phyloP scores from a whole-genome alignment of 306 rosid species.

The Cucumis melo region DNA sequence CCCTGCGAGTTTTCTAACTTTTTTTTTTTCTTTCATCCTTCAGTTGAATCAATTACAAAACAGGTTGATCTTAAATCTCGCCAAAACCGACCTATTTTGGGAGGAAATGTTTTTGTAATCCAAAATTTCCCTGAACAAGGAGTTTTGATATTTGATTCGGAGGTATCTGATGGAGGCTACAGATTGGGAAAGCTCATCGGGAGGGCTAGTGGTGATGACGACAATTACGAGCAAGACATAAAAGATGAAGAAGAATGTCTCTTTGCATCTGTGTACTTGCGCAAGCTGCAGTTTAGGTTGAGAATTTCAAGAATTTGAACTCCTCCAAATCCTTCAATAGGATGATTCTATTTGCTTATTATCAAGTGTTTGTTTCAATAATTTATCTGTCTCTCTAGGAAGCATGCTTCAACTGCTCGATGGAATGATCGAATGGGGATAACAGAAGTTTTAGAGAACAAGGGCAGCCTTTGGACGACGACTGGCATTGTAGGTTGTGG shows the following conservation, averaged over 20 bases:
- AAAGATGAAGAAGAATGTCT: constrained; percentile 35
- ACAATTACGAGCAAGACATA: neutral
- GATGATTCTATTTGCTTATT: neutral
- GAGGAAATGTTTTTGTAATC: no score
- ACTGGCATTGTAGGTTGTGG: constrained; percentile 50
- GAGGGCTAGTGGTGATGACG: constrained; percentile 15
- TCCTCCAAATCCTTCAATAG: neutral
- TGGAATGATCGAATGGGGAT: constrained; percentile 58
- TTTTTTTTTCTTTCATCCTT: no score
- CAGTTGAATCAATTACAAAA: no score
- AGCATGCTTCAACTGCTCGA: constrained; percentile 24
- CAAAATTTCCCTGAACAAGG: neutral
- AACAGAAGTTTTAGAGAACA: constrained; percentile 49
- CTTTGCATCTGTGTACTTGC: constrained; percentile 22
- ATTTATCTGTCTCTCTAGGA: constrained; percentile 19
- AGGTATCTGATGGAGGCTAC: constrained; percentile 20
- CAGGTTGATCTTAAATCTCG: no score
- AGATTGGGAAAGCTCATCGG: constrained; percentile 15
- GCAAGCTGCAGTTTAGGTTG: constrained; percentile 61
- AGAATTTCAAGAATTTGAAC: no score
- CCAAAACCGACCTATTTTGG: no score
- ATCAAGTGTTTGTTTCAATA: neutral
- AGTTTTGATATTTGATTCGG: neutral
- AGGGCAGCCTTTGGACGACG: constrained; percentile 55
- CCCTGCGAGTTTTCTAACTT: no score